Evolutionary conservation across 257 asterid genomes (phyloP).

Genomic region (Solanum medicagineum): DNA sequence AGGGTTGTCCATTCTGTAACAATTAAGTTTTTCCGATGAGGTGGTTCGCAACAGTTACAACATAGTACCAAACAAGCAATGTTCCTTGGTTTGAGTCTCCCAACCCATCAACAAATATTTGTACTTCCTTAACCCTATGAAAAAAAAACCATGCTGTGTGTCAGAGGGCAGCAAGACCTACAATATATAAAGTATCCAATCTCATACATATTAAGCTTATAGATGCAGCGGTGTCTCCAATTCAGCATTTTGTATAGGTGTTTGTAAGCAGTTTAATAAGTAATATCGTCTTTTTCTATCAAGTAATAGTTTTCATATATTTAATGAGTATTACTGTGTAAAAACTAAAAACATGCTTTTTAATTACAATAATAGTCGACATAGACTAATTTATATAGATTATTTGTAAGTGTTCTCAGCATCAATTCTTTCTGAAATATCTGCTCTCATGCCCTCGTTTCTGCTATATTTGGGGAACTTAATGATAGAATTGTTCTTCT

Average conservation of each 20-base stretch:
- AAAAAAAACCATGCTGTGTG: not conserved
- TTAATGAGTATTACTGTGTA: not conserved
- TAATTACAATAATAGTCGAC: not conserved
- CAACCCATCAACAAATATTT: not conserved
- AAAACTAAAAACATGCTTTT: not conserved
- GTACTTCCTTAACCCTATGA: not conserved
- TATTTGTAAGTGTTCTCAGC: not conserved
- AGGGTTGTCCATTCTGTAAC: not conserved
- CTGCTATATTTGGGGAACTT: not conserved
- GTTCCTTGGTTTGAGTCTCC: not conserved
- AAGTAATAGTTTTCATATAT: not conserved
- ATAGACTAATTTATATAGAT: not conserved
- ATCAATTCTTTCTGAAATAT: not conserved
- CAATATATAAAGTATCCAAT: not conserved
- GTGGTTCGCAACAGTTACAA: not conserved
- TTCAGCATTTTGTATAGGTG: not conserved
- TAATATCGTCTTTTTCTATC: not conserved
- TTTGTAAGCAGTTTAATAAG: not conserved
- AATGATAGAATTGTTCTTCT: not conserved
- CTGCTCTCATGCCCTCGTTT: not conserved
- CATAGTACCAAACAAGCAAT: not conserved
- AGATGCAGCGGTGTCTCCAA: not conserved
- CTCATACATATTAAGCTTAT: not conserved
- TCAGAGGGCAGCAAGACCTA: not conserved
- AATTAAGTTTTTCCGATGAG: not conserved